These are phyloP conservation scores for Parietichytrium sp. DNA, from an alignment of 108 stramenopile genomes.

Conservation along the genomic window DNA sequence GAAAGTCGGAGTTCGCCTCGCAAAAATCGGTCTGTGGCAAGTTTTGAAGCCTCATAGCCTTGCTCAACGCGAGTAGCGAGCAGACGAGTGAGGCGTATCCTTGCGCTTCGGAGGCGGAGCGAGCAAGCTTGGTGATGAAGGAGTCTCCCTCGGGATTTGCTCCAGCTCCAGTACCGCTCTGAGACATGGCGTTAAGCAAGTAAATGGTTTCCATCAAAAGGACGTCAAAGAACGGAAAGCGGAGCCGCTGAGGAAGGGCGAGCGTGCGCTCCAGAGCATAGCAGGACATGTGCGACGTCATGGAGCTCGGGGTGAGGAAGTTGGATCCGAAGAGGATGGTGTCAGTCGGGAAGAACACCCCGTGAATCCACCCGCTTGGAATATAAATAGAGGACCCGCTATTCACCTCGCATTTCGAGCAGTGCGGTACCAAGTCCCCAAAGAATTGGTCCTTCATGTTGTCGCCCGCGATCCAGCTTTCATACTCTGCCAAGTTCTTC, in stretches of 20 bases:
- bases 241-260: neutral
- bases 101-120: no score
- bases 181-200: neutral
- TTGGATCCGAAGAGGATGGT: constrained; percentile 15
- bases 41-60: no score
- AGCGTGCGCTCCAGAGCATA: constrained; percentile 20
- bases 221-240: neutral
- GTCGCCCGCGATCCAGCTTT: neutral
- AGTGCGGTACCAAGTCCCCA: neutral
- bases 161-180: no score
- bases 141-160: no score
- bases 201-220: neutral
- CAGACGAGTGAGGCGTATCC: no score
- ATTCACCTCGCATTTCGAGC: constrained; percentile 3
- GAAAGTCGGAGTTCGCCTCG: no score
- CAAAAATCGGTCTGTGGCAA: no score
- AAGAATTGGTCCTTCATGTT: constrained; percentile 37
- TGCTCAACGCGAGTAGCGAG: no score
- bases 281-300: neutral
- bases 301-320: neutral
- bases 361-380: constrained; percentile 1
- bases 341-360: neutral
- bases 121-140: no score
- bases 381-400: constrained; percentile 3
- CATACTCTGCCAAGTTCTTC: neutral